A percentile compares a stretch with the other conserved stretches of the same genome.
Evolutionary conservation across 192 early-diverging fungal genomes (phyloP).

Genomic region (Spizellomyces punctatus): DNA sequence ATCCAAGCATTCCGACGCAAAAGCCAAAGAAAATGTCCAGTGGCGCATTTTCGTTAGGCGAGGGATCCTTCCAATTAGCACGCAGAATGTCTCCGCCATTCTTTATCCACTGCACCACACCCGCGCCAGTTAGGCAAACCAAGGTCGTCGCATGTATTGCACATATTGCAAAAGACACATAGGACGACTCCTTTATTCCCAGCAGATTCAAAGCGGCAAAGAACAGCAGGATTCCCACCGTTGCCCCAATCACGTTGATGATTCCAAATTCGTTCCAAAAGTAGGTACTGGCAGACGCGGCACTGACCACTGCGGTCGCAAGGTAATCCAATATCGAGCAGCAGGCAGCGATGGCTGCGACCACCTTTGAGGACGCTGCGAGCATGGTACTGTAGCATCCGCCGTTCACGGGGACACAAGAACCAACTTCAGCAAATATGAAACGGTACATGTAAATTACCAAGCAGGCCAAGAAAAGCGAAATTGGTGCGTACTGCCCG

Average conservation of each 20-base stretch:
- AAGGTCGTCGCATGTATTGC: slow-evolving; percentile 25
- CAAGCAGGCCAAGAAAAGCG: slow-evolving; percentile 48
- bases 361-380: slow-evolving; percentile 48
- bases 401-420: slow-evolving; percentile 55
- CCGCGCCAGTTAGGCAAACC: slow-evolving; percentile 42
- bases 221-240: slow-evolving; percentile 46
- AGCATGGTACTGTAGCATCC: slow-evolving; percentile 54
- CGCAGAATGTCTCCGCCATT: slow-evolving; percentile 41
- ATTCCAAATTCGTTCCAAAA: slow-evolving; percentile 38
- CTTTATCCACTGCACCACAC: slow-evolving; percentile 44
- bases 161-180: slow-evolving; percentile 32
- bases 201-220: slow-evolving; percentile 52
- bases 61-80: slow-evolving; percentile 50
- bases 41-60: slow-evolving; percentile 29
- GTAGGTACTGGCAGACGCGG: slow-evolving; percentile 56
- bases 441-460: slow-evolving; percentile 52
- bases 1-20: slow-evolving; percentile 53
- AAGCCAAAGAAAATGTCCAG: slow-evolving; percentile 54
- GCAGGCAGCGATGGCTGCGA: slow-evolving; percentile 52
- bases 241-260: slow-evolving; percentile 41
- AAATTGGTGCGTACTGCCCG: slow-evolving; percentile 60
- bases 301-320: slow-evolving; percentile 54
- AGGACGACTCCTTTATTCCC: slow-evolving; percentile 56
- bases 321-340: slow-evolving; percentile 54
- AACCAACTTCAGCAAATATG: slow-evolving; percentile 58